phyloP scores from a whole-genome alignment of 306 rosid species.

The Prunus mume region DNA sequence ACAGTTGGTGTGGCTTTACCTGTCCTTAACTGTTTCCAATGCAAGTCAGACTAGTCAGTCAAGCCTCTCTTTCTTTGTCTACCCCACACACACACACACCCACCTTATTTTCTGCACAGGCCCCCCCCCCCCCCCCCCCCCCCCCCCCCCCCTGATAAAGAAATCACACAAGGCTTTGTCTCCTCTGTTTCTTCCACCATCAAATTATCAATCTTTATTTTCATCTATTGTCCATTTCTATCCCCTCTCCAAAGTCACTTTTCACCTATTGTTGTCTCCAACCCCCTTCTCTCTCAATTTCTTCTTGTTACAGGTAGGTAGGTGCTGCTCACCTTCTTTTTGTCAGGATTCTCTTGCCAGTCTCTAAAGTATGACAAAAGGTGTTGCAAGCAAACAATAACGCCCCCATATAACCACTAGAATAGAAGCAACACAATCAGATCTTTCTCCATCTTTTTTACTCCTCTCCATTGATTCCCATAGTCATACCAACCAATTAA shows the following conservation, averaged over 20 bases:
- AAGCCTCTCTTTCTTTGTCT: not conserved
- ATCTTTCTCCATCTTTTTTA: not conserved
- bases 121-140: not conserved
- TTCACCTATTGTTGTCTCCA: constrained; percentile 2
- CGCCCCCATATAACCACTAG: not conserved
- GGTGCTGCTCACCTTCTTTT: constrained; percentile 63
- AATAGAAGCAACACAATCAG: not conserved
- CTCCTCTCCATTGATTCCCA: not conserved
- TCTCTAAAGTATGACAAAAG: not conserved
- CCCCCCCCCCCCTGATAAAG: not conserved
- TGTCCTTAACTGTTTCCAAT: constrained; percentile 37
- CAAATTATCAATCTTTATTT: not conserved
- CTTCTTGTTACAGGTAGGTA: constrained; percentile 46
- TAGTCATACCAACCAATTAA: constrained; percentile 10
- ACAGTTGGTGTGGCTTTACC: constrained; percentile 37
- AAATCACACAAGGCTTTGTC: constrained; percentile 25
- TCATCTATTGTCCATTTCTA: constrained; percentile 18
- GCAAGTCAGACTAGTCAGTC: constrained; percentile 22
- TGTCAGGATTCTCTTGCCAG: constrained; percentile 22
- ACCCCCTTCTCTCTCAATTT: constrained; percentile 1
- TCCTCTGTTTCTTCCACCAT: constrained; percentile 4
- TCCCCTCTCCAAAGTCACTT: not conserved
- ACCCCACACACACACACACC: not conserved
- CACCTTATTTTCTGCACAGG: constrained; percentile 16
- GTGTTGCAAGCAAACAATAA: not conserved